Evolutionary conservation across 768 basidiomycete genomes (phyloP).

Genomic region (Tricholoma flavovirens): DNA sequence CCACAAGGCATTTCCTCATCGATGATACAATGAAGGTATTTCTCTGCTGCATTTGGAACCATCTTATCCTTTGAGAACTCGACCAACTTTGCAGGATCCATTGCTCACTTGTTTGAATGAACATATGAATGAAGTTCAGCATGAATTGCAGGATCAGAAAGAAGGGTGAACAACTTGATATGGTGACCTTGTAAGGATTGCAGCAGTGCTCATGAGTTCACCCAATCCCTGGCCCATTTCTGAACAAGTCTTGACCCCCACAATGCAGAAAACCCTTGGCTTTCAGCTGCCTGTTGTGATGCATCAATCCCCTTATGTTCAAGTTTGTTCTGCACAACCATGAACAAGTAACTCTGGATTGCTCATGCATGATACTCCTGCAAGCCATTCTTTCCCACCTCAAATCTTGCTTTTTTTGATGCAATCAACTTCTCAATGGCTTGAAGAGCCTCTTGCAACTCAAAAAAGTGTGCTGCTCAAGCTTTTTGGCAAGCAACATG

Average conservation of each 20-base stretch:
- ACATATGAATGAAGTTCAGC: not conserved
- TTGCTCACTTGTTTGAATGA: too few relatives aligned
- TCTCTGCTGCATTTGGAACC: not conserved
- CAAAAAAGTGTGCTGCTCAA: not conserved
- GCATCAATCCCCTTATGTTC: constrained; percentile 6
- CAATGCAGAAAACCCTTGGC: constrained; percentile 13
- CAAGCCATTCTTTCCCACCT: constrained; percentile 11
- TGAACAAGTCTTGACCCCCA: constrained; percentile 9
- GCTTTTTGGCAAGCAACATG: not conserved
- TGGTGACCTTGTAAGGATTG: not conserved
- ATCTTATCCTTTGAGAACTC: not conserved
- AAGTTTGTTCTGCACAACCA: constrained; percentile 11
- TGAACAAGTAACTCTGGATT: constrained; percentile 12
- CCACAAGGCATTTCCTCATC: constrained; percentile 28
- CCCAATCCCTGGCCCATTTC: constrained; percentile 6
- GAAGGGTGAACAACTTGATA: not conserved
- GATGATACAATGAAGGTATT: constrained; percentile 11
- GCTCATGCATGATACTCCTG: constrained; percentile 11
- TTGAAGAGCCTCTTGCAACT: not conserved
- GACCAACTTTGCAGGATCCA: not conserved
- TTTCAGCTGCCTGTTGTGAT: constrained; percentile 11
- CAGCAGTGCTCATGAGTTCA: not conserved
- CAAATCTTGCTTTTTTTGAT: constrained; percentile 11
- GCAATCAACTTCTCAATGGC: constrained; percentile 14
- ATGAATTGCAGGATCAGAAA: not conserved